A percentile compares a stretch with the other conserved stretches of the same genome.
These are phyloP conservation scores for Plasmodium reichenowi DNA, from an alignment of 169 alveolate species.

Conservation along the genomic window DNA sequence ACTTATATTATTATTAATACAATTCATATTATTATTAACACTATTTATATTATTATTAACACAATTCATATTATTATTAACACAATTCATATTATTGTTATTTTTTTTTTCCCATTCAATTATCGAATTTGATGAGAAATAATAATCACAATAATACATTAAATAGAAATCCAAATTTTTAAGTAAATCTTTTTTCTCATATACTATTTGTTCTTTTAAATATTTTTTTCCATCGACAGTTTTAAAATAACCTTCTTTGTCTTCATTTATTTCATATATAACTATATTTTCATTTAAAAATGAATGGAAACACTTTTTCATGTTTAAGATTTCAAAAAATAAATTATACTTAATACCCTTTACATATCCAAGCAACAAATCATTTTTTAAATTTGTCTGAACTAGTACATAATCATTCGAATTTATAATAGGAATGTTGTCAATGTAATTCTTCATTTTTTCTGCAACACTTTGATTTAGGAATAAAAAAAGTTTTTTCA, in stretches of 20 bases:
- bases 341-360: slow-evolving; percentile 59
- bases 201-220: slow-evolving; percentile 35
- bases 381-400: slow-evolving; percentile 65
- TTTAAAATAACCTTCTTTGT: background rate
- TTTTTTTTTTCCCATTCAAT: slow-evolving; percentile 1
- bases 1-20: too few relatives aligned
- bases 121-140: slow-evolving; percentile 35
- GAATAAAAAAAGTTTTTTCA: slow-evolving; percentile 34
- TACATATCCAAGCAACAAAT: slow-evolving; percentile 52
- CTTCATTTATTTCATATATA: slow-evolving; percentile 23
- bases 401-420: slow-evolving; percentile 55
- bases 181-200: slow-evolving; percentile 19
- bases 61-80: background rate
- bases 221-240: slow-evolving; percentile 9
- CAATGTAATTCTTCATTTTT: slow-evolving; percentile 15
- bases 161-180: slow-evolving; percentile 8
- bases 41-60: background rate
- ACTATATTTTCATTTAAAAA: slow-evolving; percentile 26
- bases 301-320: slow-evolving; percentile 26
- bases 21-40: too few relatives aligned
- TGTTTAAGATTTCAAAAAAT: slow-evolving; percentile 56
- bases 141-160: slow-evolving; percentile 40
- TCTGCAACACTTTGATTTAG: slow-evolving; percentile 20
- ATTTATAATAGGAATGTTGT: slow-evolving; percentile 37
- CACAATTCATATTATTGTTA: background rate